Evolutionary conservation across 257 asterid genomes (phyloP), one percentile per base, ranked within the genome.

Genomic region (Nicotiana sylvestris): DNA sequence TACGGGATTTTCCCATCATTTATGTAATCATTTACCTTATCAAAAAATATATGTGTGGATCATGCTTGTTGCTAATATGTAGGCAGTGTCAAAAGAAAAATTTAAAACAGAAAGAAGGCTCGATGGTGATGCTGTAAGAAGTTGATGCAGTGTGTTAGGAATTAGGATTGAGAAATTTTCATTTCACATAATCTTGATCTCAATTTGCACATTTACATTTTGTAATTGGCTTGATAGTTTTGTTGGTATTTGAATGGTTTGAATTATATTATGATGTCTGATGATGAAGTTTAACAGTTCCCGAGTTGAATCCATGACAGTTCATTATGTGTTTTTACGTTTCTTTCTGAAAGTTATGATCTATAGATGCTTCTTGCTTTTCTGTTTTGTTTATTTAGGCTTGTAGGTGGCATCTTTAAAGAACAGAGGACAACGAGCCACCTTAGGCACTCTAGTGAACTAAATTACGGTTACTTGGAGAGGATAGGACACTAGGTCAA

Each of bases 61-160:
- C 80, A 51, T 51, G 53, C 80, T 30, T 27, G 80, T 1, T 6
- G 64, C 29, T 27, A 76, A 21, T 51, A 76, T 76, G 80, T 49
- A 76, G 53, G 39, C 13, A 67, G 56, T 16, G 57, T 69, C 18
- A 18, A 39, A 43, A 69, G 12, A 70, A 70, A n/a, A 53, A 13
- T 70, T 70, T 70, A 35, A 70, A 70, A 70, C 78, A 39, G 33
- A 56, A 70, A 70, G 60, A 70, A 43, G 78, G 78, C 58, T n/a
- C n/a, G 2, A 43, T 70, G 58, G 33, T 39, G 35, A 43, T 21
- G 78, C 58, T 70, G 58, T 70, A 43, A 39, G 33, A 39, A 70
- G 57, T 70, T 69, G n/a, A 43, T 70, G 78, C 78, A 43, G 78
- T 70, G 58, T 39, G 56, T 43, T 70, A 43, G 77, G 77, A 68